Conservation (phyloP, 2,329 filamentous ascomycete species). For the Pseudogymnoascus pannorum region DNA sequence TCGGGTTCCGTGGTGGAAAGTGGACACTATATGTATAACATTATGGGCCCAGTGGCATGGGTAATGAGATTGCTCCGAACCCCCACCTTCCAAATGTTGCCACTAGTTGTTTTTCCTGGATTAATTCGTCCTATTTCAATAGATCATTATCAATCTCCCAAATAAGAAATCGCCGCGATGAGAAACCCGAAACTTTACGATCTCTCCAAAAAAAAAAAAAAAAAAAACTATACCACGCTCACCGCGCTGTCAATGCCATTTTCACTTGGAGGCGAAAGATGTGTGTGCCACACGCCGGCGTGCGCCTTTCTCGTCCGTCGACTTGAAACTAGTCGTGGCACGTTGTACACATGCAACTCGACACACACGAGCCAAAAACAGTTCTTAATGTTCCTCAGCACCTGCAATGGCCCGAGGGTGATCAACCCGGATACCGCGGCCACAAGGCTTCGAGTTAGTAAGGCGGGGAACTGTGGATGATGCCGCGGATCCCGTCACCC, state of each 20-base stretch:
- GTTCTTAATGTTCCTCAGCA: background rate
- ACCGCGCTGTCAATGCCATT: background rate
- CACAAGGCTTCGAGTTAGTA: background rate
- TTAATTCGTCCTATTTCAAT: background rate
- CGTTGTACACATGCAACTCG: background rate
- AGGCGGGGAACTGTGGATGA: background rate
- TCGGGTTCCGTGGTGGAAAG: background rate
- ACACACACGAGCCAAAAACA: background rate
- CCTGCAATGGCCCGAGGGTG: slow-evolving; percentile 5
- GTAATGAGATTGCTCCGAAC: slow-evolving; percentile 2
- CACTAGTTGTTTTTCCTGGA: background rate
- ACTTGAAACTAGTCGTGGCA: background rate
- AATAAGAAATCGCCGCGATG: background rate
- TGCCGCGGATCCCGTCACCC: background rate
- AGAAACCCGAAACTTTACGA: background rate
- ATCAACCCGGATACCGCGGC: background rate
- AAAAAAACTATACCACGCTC: background rate
- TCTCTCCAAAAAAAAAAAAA: too few relatives aligned
- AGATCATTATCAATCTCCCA: background rate
- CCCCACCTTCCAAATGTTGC: background rate
- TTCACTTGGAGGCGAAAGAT: background rate
- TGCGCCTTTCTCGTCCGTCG: background rate
- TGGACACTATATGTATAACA: slow-evolving; percentile 6
- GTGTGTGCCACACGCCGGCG: background rate
- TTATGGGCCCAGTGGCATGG: slow-evolving; percentile 3